Conservation (phyloP, 1,284 basidiomycete genomes). For the Anthracocystis panici-leucophaei region DNA sequence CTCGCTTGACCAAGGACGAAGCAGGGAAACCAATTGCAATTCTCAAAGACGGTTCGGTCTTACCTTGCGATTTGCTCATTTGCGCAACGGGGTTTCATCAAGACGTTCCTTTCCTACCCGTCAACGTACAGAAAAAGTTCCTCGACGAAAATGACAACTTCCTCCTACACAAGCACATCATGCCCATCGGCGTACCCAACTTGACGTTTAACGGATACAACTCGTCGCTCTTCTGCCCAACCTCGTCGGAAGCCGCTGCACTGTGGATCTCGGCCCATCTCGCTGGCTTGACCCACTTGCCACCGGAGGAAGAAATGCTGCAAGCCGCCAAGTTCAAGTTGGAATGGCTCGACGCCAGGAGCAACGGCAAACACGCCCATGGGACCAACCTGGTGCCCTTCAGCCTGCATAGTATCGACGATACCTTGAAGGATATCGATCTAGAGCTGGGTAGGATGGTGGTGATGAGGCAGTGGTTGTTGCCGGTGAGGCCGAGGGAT, state of each 20-base stretch:
- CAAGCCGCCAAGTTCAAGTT: slow-evolving; percentile 41
- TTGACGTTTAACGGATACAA: slow-evolving; percentile 64
- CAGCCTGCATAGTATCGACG: slow-evolving; percentile 61
- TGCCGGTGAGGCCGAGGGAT: slow-evolving; percentile 53
- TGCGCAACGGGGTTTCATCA: slow-evolving; percentile 62
- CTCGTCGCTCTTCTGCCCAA: slow-evolving; percentile 59
- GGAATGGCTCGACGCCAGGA: slow-evolving; percentile 56
- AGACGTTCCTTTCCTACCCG: slow-evolving; percentile 51
- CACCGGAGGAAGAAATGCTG: slow-evolving; percentile 33
- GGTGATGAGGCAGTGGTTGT: slow-evolving; percentile 54
- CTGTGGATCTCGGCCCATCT: slow-evolving; percentile 61
- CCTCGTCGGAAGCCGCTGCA: slow-evolving; percentile 55
- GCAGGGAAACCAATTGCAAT: slow-evolving; percentile 20
- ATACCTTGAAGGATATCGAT: slow-evolving; percentile 51
- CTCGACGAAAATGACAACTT: slow-evolving; percentile 57
- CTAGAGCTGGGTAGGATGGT: slow-evolving; percentile 28
- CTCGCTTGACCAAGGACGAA: slow-evolving; percentile 11
- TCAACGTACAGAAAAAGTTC: slow-evolving; percentile 45
- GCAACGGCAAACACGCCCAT: slow-evolving; percentile 55
- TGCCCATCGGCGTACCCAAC: slow-evolving; percentile 48
- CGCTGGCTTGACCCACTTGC: slow-evolving; percentile 41
- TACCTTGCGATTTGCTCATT: slow-evolving; percentile 50
- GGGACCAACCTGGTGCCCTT: slow-evolving; percentile 63
- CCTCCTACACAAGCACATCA: slow-evolving; percentile 55
- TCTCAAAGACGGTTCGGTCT: slow-evolving; percentile 33